A percentile compares a stretch with the other conserved stretches of the same genome.
Evolutionary conservation across 352 stramenopile genomes (phyloP).

Genomic region (Chrysophaeum taylorii): DNA sequence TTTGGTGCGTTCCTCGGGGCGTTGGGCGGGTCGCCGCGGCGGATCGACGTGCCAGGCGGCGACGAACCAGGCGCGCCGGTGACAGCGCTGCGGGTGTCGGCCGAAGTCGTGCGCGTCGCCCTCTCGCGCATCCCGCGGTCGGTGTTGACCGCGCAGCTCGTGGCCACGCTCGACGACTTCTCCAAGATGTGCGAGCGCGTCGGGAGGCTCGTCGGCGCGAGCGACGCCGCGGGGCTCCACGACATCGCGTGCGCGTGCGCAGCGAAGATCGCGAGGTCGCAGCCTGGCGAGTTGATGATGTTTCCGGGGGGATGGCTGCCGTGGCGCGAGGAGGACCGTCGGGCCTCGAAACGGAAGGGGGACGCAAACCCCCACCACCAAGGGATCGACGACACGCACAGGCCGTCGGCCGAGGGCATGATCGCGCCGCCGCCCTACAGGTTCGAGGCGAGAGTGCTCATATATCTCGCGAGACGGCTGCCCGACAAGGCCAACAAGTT

Average conservation of each 20-base stretch:
- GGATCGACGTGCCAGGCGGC: too few relatives aligned
- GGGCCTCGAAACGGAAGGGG: neutral
- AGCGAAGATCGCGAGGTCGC: neutral
- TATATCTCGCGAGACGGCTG: too few relatives aligned
- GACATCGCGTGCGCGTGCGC: neutral
- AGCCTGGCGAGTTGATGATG: constrained; percentile 11
- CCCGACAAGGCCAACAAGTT: too few relatives aligned
- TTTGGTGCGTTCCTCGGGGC: too few relatives aligned
- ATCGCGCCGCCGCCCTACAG: too few relatives aligned
- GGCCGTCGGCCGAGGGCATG: too few relatives aligned
- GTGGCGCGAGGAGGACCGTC: neutral
- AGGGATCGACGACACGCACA: too few relatives aligned
- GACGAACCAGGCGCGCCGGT: too few relatives aligned
- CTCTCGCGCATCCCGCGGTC: neutral
- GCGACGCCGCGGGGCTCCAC: neutral
- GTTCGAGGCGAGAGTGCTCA: too few relatives aligned
- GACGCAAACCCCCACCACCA: too few relatives aligned
- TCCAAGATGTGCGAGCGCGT: neutral
- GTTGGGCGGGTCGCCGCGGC: too few relatives aligned
- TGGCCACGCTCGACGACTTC: neutral
- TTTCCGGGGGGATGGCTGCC: constrained; percentile 15
- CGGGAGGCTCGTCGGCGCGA: neutral
- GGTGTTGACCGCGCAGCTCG: neutral
- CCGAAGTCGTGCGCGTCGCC: neutral
- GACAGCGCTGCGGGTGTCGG: too few relatives aligned